Percentiles rank a stretch among this genome's conserved stretches.
Conservation (phyloP, 495 filamentous ascomycete species). For the Penicillium tannophilum region DNA sequence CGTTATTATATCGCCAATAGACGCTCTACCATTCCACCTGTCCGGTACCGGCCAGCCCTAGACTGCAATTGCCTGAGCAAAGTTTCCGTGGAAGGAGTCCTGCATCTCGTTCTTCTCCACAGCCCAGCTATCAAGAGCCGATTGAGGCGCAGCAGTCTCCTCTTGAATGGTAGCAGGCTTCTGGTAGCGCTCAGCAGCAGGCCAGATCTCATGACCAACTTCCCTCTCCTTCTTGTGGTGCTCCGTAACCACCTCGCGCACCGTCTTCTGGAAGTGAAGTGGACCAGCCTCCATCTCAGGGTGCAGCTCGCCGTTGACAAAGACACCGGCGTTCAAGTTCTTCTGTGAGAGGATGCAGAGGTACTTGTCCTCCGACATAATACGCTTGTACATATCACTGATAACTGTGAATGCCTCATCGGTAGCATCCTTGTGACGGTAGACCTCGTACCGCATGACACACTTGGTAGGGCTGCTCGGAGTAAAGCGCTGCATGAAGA, state of each 20-base stretch:
- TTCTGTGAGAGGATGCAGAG: conserved; percentile 49
- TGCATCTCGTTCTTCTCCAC: conserved; percentile 13
- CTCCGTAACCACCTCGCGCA: conserved; percentile 40
- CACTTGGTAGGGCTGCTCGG: conserved; percentile 39
- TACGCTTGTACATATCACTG: conserved; percentile 47
- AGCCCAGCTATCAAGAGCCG: conserved; percentile 6
- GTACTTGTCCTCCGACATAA: conserved; percentile 51
- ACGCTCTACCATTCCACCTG: background rate
- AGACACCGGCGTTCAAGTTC: conserved; percentile 51
- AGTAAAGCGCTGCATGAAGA: conserved; percentile 50
- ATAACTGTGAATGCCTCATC: conserved; percentile 47
- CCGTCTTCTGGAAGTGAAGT: conserved; percentile 49
- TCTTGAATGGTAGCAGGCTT: background rate
- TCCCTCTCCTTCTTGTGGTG: conserved; percentile 39
- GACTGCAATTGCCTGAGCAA: conserved; percentile 15
- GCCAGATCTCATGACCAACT: conserved; percentile 43
- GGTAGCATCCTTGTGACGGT: conserved; percentile 45
- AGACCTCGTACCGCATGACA: conserved; percentile 50
- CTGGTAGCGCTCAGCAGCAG: conserved; percentile 25
- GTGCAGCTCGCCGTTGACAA: conserved; percentile 50
- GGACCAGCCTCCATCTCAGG: conserved; percentile 48
- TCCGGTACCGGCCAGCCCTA: background rate
- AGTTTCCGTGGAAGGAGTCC: conserved; percentile 7
- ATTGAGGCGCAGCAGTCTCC: conserved; percentile 1
- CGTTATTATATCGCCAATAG: background rate